Evolutionary conservation across 177 flowering plant species (phyloP).

Genomic region (Vitis hybrid): DNA sequence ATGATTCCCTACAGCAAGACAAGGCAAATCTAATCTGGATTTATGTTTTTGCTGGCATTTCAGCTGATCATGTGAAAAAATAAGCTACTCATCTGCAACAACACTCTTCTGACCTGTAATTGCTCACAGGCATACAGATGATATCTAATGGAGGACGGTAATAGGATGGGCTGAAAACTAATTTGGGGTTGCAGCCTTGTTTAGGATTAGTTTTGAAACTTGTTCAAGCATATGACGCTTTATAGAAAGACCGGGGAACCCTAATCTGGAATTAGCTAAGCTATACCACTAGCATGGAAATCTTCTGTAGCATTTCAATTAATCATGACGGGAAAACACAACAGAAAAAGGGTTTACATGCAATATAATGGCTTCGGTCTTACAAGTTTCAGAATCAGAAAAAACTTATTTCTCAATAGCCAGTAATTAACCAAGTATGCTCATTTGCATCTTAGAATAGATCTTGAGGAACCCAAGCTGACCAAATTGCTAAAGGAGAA

Average conservation of each 20-base stretch:
- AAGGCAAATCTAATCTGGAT: too few relatives aligned
- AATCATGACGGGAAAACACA: background rate
- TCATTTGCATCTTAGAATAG: background rate
- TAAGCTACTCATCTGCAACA: too few relatives aligned
- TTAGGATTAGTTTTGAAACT: too few relatives aligned
- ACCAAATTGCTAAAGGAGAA: background rate
- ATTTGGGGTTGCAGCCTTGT: too few relatives aligned
- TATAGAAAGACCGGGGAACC: background rate
- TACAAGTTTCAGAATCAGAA: background rate
- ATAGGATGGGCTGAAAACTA: too few relatives aligned
- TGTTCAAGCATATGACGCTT: too few relatives aligned
- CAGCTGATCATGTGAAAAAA: too few relatives aligned
- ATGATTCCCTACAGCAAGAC: too few relatives aligned
- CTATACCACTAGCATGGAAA: background rate
- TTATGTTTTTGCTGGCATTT: too few relatives aligned
- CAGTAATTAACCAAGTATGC: background rate
- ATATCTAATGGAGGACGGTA: too few relatives aligned
- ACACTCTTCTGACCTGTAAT: too few relatives aligned
- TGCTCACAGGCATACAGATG: too few relatives aligned
- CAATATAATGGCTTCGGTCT: background rate
- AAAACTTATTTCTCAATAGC: background rate
- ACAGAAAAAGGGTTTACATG: background rate
- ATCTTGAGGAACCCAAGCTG: background rate
- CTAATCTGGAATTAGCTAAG: background rate
- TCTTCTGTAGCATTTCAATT: background rate